These are phyloP conservation scores for Bauhinia variegata DNA, from an alignment of 306 rosid genomes.

Conservation along the genomic window DNA sequence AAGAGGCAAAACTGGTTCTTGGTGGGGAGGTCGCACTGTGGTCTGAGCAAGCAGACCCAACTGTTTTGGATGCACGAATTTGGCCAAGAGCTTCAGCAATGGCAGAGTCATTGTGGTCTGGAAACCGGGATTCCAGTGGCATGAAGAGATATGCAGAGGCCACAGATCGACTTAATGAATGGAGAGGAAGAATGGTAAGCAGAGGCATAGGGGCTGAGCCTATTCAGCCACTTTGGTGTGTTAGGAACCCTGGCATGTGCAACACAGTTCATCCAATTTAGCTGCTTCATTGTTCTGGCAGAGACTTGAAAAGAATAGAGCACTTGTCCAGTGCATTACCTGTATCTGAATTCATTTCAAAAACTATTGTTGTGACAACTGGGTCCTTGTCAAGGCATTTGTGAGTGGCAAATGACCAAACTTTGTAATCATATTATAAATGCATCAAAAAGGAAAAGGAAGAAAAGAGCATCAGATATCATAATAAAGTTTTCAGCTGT, in stretches of 20 bases:
- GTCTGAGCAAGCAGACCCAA: conserved; percentile 82
- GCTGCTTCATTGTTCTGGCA: neutral
- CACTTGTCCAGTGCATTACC: neutral
- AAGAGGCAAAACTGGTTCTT: conserved; percentile 71
- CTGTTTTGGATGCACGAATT: conserved; percentile 69
- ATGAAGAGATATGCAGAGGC: conserved; percentile 71
- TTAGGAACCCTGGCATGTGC: conserved; percentile 87
- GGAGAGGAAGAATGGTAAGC: conserved; percentile 76
- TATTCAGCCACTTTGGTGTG: conserved; percentile 90
- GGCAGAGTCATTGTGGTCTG: conserved; percentile 87
- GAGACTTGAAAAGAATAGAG: no score
- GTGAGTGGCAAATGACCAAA: no score
- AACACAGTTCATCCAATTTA: conserved; percentile 45
- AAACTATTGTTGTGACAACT: no score
- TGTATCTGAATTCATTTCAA: no score
- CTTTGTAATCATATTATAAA: no score
- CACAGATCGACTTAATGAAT: conserved; percentile 78
- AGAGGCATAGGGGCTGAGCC: conserved; percentile 91
- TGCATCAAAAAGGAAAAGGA: no score
- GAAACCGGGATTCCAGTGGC: conserved; percentile 67
- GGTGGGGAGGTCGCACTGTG: conserved; percentile 93
- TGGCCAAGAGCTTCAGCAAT: conserved; percentile 89
- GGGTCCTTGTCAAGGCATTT: no score
- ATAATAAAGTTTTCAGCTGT: no score
- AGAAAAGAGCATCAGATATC: no score